phyloP scores from a whole-genome alignment of 2,329 filamentous ascomycete genomes.

The Zymoseptoria passerinii region DNA sequence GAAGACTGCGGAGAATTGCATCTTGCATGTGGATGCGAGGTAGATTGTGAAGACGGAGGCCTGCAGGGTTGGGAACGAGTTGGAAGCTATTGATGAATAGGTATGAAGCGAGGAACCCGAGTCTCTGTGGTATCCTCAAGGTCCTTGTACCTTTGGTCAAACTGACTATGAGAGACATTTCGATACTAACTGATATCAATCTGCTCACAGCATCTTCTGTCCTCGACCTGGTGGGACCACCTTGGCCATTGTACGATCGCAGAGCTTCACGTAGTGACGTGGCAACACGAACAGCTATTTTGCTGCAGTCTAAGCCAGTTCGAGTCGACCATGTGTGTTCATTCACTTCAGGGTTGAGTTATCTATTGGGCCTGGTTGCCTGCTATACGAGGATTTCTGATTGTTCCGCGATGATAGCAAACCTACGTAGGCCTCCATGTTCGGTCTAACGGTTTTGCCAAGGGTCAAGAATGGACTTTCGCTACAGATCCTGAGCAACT shows the following conservation, averaged over 20 bases:
- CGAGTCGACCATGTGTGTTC: background rate
- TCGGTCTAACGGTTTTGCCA: background rate
- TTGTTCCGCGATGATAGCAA: background rate
- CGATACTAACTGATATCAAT: background rate
- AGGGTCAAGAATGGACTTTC: no score
- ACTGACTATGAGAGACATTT: background rate
- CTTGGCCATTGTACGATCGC: background rate
- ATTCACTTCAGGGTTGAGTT: background rate
- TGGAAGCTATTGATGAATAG: background rate
- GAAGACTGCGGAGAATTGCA: constrained; percentile 1
- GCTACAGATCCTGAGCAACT: background rate
- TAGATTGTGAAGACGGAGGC: no score
- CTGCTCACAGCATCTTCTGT: background rate
- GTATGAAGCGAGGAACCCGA: background rate
- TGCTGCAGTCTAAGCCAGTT: background rate
- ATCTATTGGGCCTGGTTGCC: background rate
- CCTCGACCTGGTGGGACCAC: background rate
- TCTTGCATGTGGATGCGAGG: background rate
- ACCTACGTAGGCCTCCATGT: background rate
- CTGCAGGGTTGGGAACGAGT: background rate
- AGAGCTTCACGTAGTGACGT: background rate
- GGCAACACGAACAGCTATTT: background rate
- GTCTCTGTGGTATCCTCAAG: background rate
- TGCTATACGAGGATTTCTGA: background rate
- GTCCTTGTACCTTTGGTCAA: background rate